Evolutionary conservation across 2,329 filamentous ascomycete genomes (phyloP).

Genomic region (Phyllachora maydis): DNA sequence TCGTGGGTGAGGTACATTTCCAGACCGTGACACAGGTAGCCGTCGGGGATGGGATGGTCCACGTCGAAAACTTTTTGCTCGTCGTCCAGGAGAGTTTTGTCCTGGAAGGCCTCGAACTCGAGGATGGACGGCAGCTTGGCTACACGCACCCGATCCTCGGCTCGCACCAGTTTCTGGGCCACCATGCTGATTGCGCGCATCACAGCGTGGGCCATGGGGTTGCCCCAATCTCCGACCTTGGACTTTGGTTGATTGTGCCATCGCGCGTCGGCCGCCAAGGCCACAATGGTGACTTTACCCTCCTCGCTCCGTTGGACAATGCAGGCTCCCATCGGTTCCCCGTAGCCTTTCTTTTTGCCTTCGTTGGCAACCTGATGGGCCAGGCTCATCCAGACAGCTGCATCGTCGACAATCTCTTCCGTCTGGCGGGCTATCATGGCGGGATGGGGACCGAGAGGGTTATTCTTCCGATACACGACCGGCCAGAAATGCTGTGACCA

Average conservation of each 20-base stretch:
- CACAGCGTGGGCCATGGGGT: slow-evolving; percentile 60
- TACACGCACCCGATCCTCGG: slow-evolving; percentile 24
- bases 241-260: slow-evolving; percentile 34
- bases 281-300: slow-evolving; percentile 36
- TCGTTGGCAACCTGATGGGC: slow-evolving; percentile 43
- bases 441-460: slow-evolving; percentile 69
- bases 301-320: slow-evolving; percentile 42
- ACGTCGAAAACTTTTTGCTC: slow-evolving; percentile 41
- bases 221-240: slow-evolving; percentile 29
- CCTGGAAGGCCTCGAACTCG: slow-evolving; percentile 43
- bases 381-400: slow-evolving; percentile 44
- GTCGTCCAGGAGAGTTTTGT: slow-evolving; percentile 44
- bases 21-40: slow-evolving; percentile 84
- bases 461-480: slow-evolving; percentile 69
- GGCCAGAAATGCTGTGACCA: slow-evolving; percentile 72
- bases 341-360: slow-evolving; percentile 33
- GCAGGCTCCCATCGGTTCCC: slow-evolving; percentile 53
- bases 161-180: slow-evolving; percentile 41
- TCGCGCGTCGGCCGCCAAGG: slow-evolving; percentile 57
- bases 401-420: slow-evolving; percentile 43
- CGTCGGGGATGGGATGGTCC: slow-evolving; percentile 48
- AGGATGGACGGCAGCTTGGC: slow-evolving; percentile 15
- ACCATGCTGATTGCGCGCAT: slow-evolving; percentile 71
- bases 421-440: slow-evolving; percentile 50
- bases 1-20: slow-evolving; percentile 93